Conservation (phyloP, 768 basidiomycete species). For the Steccherinum ochraceum region DNA sequence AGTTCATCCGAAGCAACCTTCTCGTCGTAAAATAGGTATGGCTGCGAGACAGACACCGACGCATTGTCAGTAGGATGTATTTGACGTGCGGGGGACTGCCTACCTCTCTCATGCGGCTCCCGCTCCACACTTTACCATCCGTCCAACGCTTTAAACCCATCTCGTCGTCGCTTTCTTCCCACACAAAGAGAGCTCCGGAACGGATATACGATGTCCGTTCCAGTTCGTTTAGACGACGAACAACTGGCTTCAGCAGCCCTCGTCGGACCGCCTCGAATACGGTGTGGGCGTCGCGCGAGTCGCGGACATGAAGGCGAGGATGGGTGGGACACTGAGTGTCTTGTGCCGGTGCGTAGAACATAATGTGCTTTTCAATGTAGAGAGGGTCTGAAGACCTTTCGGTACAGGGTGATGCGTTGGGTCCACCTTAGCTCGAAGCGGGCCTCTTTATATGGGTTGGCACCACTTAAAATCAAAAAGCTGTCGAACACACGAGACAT, state of each 20-base stretch:
- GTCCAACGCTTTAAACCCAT: slow-evolving; percentile 65
- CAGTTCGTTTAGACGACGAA: slow-evolving; percentile 54
- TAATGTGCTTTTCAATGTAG: slow-evolving; percentile 5
- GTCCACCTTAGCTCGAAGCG: background rate
- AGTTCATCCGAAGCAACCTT: slow-evolving; percentile 41
- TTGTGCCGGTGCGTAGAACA: slow-evolving; percentile 30
- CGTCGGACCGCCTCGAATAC: slow-evolving; percentile 61
- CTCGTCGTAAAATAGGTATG: slow-evolving; percentile 67
- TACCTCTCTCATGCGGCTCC: slow-evolving; percentile 61
- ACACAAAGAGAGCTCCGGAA: slow-evolving; percentile 62
- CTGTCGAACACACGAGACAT: slow-evolving; percentile 17
- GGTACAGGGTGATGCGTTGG: too few species aligned
- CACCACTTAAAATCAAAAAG: background rate
- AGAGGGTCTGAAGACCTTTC: too few species aligned
- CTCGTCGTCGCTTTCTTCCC: slow-evolving; percentile 65
- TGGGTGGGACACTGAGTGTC: slow-evolving; percentile 60
- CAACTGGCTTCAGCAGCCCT: slow-evolving; percentile 41
- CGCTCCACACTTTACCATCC: slow-evolving; percentile 64
- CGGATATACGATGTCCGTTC: slow-evolving; percentile 49
- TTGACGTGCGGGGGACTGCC: background rate
- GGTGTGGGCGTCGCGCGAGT: slow-evolving; percentile 59
- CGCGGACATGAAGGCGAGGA: slow-evolving; percentile 57
- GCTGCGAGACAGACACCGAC: slow-evolving; percentile 28
- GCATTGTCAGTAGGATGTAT: background rate
- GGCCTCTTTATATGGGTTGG: background rate